Base-by-base conservation (phyloP, 768 basidiomycete species). In the Sarcodon sp. region DNA sequence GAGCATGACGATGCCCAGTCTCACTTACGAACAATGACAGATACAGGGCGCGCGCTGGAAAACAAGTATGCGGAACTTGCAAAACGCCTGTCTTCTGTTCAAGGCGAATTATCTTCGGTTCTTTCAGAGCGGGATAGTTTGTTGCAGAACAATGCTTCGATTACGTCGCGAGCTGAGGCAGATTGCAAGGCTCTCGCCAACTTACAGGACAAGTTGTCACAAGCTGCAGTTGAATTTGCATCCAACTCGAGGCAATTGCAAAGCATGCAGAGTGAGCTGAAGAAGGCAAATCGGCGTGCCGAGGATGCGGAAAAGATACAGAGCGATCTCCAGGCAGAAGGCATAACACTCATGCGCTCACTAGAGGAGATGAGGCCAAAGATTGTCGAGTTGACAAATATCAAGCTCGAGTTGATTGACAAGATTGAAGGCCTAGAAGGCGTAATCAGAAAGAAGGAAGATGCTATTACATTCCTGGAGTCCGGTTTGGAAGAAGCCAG, bases 291-390 rank as follows among this genome's bases (percentile, higher is more conserved):
- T 36, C 72, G 80, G 46, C 82, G 86, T 4, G 83, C 80, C 6
- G 82, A 86, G 35, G 81, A 83, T 53, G 82, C 84, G 0, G 86
- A 89, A 61, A 70, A 67, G 55, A 78, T 68, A 3, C 81, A 87
- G 56, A 76, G 76, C 57, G 79, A 76, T 50, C 69, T 92, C 3
- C 88, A 89, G 56, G 66, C 69, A 0, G 89, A 92, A 62, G 87
- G 88, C 36, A 78, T 75, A n/a, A 72, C 69, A 46, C 71, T 92
- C 33, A 76, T 90, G 79, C 76, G 72, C 31, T 80, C 84, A n/a
- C 65, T 91, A 51, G 82, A 90, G 53, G 87, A 90, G 63, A 83
- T 90, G 78, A 76, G 83, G 32, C 77, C 85, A 36, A 90, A 90
- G 67, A 79, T 90, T 52, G 80, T 89, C 16, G 80, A 87, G 59